phyloP scores from a whole-genome alignment of 129 eudicot genomes.

The Flaveria bidentis region DNA sequence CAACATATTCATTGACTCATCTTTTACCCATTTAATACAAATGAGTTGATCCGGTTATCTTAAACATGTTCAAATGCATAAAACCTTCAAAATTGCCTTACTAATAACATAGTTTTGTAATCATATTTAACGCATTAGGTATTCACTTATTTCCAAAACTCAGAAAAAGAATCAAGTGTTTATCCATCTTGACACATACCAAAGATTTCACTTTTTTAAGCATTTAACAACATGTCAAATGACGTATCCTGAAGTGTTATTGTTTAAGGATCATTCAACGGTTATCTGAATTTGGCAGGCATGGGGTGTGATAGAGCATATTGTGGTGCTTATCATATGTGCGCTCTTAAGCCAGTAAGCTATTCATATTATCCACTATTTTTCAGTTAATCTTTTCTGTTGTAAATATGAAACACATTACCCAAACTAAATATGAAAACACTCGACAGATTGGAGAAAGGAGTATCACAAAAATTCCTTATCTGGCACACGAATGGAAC shows the following conservation, averaged over 20 bases:
- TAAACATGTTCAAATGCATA: not conserved
- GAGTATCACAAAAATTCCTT: slow-evolving; percentile 54
- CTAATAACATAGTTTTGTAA: not conserved
- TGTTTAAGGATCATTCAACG: too few relatives aligned
- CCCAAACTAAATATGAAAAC: slow-evolving; percentile 2
- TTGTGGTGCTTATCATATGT: slow-evolving; percentile 83
- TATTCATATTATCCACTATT: slow-evolving; percentile 10
- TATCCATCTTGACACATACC: not conserved
- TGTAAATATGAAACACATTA: not conserved
- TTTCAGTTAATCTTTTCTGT: not conserved
- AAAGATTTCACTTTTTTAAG: too few relatives aligned
- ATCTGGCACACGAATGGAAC: slow-evolving; percentile 60
- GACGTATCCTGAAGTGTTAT: too few relatives aligned
- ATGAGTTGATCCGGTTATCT: not conserved
- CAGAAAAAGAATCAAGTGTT: not conserved
- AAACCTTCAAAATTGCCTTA: not conserved
- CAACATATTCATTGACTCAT: slow-evolving; percentile 9
- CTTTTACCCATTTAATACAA: not conserved
- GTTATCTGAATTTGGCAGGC: slow-evolving; percentile 43
- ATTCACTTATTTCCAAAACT: not conserved
- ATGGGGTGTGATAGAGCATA: slow-evolving; percentile 88
- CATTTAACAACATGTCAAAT: too few relatives aligned
- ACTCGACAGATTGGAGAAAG: slow-evolving; percentile 61
- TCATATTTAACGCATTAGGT: not conserved
- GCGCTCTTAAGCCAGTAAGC: slow-evolving; percentile 76